phyloP scores from a whole-genome alignment of 805 yeast species.

The Pichia nakasei region DNA sequence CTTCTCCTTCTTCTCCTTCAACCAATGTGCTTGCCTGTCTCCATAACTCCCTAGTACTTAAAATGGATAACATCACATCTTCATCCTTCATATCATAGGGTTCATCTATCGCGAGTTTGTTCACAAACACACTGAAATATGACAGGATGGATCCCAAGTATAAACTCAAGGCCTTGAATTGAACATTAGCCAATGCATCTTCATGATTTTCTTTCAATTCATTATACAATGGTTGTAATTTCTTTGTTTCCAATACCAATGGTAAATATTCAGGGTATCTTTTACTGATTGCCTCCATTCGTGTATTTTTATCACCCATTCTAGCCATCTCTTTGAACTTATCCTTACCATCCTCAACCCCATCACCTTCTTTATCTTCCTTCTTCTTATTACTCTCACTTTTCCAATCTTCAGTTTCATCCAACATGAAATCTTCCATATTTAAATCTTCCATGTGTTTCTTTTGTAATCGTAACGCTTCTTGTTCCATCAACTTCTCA shows the following conservation, averaged over 20 bases:
- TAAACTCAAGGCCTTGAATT: slow-evolving; percentile 63
- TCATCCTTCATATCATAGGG: slow-evolving; percentile 64
- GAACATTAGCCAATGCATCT: slow-evolving; percentile 35
- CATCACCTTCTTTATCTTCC: slow-evolving; percentile 29
- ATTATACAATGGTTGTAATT: slow-evolving; percentile 34
- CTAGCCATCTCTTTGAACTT: slow-evolving; percentile 36
- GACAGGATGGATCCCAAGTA: slow-evolving; percentile 72
- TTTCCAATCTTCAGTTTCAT: slow-evolving; percentile 77
- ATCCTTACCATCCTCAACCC: slow-evolving; percentile 28
- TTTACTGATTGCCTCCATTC: slow-evolving; percentile 43
- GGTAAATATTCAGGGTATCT: slow-evolving; percentile 82
- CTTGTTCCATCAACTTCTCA: slow-evolving; percentile 71
- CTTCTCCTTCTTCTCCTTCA: slow-evolving; percentile 17
- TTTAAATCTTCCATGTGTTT: slow-evolving; percentile 66
- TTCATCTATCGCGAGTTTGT: slow-evolving; percentile 45
- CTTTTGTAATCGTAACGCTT: slow-evolving; percentile 82
- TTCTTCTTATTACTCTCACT: slow-evolving; percentile 26
- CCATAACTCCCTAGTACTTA: slow-evolving; percentile 83
- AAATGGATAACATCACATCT: slow-evolving; percentile 79
- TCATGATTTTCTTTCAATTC: slow-evolving; percentile 24
- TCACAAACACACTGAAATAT: slow-evolving; percentile 67
- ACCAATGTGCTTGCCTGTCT: slow-evolving; percentile 51
- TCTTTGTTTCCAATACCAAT: slow-evolving; percentile 50
- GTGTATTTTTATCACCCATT: slow-evolving; percentile 27
- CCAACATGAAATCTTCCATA: slow-evolving; percentile 70